Evolutionary conservation across 306 rosid species (phyloP).

Genomic region (Prunus mongolica): DNA sequence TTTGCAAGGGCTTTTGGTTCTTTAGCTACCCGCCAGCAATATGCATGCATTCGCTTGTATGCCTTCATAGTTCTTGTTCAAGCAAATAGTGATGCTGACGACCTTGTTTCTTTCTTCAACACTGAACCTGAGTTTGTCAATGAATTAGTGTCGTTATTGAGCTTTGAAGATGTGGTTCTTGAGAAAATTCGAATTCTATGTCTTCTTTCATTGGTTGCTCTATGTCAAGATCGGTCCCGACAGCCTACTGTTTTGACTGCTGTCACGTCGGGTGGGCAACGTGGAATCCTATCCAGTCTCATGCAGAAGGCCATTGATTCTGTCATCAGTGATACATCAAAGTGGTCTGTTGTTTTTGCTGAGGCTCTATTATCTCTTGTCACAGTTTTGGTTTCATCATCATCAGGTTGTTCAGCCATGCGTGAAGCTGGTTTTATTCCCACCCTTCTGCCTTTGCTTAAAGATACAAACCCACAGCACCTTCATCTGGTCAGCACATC

Average conservation of each 20-base stretch:
- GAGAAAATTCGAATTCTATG: slow-evolving; percentile 78
- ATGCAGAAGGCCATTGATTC: slow-evolving; percentile 92
- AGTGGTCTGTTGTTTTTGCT: slow-evolving; percentile 80
- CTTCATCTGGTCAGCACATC: slow-evolving; percentile 91
- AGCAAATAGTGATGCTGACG: slow-evolving; percentile 80
- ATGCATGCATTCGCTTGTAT: slow-evolving; percentile 85
- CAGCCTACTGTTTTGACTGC: slow-evolving; percentile 79
- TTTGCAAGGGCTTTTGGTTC: slow-evolving; percentile 95
- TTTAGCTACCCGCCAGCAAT: slow-evolving; percentile 75
- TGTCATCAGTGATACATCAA: slow-evolving; percentile 60
- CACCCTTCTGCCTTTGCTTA: slow-evolving; percentile 86
- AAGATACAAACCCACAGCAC: slow-evolving; percentile 84
- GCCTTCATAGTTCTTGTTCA: slow-evolving; percentile 94
- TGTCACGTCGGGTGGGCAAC: slow-evolving; percentile 96
- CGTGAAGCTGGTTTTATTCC: slow-evolving; percentile 98
- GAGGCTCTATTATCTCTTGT: slow-evolving; percentile 90
- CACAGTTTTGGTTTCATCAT: slow-evolving; percentile 86
- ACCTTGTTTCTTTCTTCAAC: slow-evolving; percentile 82
- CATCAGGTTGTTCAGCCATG: slow-evolving; percentile 94
- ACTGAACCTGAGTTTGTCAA: slow-evolving; percentile 96
- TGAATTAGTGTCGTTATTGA: slow-evolving; percentile 76
- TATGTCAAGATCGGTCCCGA: slow-evolving; percentile 91
- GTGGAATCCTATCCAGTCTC: slow-evolving; percentile 89
- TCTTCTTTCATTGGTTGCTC: slow-evolving; percentile 84
- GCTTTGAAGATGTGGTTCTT: slow-evolving; percentile 81